A percentile compares a stretch with the other conserved stretches of the same genome.
Evolutionary conservation across 768 basidiomycete species (phyloP).

Genomic region (Psilocybe subaeruginosa): DNA sequence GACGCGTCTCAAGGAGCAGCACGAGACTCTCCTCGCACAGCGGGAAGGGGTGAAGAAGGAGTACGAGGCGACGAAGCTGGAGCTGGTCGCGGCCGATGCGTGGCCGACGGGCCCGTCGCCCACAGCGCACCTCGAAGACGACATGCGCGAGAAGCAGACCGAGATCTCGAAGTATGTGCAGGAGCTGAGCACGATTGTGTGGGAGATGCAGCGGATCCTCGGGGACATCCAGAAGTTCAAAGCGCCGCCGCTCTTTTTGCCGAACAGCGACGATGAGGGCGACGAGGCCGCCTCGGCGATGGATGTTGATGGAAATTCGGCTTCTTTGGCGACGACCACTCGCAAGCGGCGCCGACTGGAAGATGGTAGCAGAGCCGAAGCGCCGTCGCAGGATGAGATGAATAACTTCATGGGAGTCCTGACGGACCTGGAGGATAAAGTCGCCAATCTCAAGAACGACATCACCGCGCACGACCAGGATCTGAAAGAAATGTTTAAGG

Average conservation of each 20-base stretch:
- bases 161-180: neutral
- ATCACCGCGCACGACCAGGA: neutral
- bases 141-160: neutral
- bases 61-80: neutral
- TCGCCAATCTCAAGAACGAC: neutral
- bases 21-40: neutral
- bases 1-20: neutral
- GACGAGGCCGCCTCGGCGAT: neutral
- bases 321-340: neutral
- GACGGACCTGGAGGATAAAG: neutral
- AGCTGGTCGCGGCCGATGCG: neutral
- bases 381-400: neutral
- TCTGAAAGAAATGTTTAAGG: neutral
- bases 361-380: neutral
- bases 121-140: neutral
- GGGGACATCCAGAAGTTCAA: neutral
- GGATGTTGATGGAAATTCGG: neutral
- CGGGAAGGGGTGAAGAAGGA: neutral
- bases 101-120: neutral
- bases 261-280: neutral
- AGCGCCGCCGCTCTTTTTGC: neutral
- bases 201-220: neutral
- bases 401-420: neutral
- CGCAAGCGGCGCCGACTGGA: neutral
- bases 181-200: neutral